Evolutionary conservation across 805 yeast species (phyloP).

Genomic region (Pichia kluyveri): DNA sequence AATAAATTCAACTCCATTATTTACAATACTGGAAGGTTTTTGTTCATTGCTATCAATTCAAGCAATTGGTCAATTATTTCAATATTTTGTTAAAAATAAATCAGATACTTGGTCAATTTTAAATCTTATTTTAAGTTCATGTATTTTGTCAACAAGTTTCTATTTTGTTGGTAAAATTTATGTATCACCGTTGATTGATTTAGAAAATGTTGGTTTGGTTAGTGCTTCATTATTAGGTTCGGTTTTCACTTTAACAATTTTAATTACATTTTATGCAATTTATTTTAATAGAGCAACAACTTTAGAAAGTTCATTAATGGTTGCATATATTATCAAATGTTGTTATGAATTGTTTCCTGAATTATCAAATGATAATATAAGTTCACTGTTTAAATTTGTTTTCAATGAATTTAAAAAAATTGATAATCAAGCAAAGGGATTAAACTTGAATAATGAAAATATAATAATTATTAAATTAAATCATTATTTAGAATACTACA

Average conservation of each 20-base stretch:
- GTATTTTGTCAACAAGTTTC: slow-evolving; percentile 63
- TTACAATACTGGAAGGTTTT: slow-evolving; percentile 86
- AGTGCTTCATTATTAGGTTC: slow-evolving; percentile 84
- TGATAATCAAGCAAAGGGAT: slow-evolving; percentile 24
- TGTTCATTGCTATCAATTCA: slow-evolving; percentile 89
- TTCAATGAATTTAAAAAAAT: slow-evolving; percentile 28
- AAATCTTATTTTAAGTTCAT: slow-evolving; percentile 62
- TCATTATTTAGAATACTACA: not conserved
- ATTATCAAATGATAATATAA: slow-evolving; percentile 43
- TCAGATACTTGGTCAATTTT: slow-evolving; percentile 77
- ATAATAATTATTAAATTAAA: not conserved
- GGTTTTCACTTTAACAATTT: slow-evolving; percentile 63
- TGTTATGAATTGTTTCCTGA: slow-evolving; percentile 90
- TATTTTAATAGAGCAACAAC: slow-evolving; percentile 78
- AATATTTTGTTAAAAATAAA: slow-evolving; percentile 52
- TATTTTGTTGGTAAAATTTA: slow-evolving; percentile 80
- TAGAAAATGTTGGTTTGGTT: slow-evolving; percentile 49
- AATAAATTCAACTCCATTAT: slow-evolving; percentile 77
- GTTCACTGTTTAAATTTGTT: slow-evolving; percentile 26
- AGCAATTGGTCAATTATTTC: slow-evolving; percentile 75
- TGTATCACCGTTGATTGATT: slow-evolving; percentile 54
- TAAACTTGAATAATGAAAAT: not conserved
- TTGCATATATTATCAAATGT: slow-evolving; percentile 88
- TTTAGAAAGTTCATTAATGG: slow-evolving; percentile 77
- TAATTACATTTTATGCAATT: slow-evolving; percentile 77